A percentile compares a stretch with the other conserved stretches of the same genome.
These are phyloP conservation scores for Botrytis byssoidea DNA, from an alignment of 2,329 filamentous ascomycete species.

Conservation along the genomic window DNA sequence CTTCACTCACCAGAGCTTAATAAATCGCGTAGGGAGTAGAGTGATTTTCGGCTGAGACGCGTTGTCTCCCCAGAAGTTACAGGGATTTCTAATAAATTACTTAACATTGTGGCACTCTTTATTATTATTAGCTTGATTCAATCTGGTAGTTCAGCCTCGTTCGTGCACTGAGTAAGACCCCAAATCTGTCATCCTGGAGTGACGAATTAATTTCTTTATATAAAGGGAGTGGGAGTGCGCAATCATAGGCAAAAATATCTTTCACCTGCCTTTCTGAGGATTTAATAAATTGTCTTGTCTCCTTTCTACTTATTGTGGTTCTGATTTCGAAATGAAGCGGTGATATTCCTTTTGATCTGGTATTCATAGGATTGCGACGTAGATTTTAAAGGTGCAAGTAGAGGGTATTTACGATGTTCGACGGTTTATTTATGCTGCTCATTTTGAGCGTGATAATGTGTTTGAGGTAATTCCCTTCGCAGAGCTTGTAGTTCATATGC, in stretches of 20 bases:
- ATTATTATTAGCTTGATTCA: neutral
- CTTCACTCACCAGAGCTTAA: neutral
- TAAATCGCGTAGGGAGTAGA: slow-evolving; percentile 31
- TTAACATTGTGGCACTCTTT: neutral
- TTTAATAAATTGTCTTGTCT: neutral
- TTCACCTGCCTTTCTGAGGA: neutral
- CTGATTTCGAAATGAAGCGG: slow-evolving; percentile 15
- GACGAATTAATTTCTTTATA: slow-evolving; percentile 13
- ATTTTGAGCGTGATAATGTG: slow-evolving; percentile 52
- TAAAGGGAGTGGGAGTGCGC: slow-evolving; percentile 10
- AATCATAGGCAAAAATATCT: neutral
- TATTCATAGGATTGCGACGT: slow-evolving; percentile 13
- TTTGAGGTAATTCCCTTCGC: slow-evolving; percentile 48
- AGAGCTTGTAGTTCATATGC: neutral
- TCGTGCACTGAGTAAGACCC: slow-evolving; percentile 11
- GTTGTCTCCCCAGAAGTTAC: neutral
- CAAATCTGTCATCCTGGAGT: slow-evolving; percentile 22
- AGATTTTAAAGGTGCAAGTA: neutral
- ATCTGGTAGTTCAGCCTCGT: slow-evolving; percentile 18
- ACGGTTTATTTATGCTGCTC: slow-evolving; percentile 41
- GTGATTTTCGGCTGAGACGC: slow-evolving; percentile 25
- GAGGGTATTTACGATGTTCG: slow-evolving; percentile 36
- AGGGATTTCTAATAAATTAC: slow-evolving; percentile 8
- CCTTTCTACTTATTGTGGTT: neutral
- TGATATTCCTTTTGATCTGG: neutral